Percentiles rank a stretch among this genome's conserved stretches.
Conservation (phyloP, 441 rosid species). For the Bocquillonia castaneifolia region DNA sequence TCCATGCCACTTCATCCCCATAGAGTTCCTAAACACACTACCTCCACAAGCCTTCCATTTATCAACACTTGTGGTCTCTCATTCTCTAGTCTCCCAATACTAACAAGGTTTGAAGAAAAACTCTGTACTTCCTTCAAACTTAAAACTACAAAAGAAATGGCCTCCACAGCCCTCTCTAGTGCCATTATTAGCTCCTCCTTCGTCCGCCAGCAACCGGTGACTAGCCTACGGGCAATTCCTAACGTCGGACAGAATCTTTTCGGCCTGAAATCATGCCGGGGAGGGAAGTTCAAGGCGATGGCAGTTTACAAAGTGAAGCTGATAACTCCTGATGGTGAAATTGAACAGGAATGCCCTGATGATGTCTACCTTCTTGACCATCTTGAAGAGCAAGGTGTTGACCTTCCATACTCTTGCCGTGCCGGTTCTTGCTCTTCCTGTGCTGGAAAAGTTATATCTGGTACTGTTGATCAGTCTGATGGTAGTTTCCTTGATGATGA, state of each 20-base stretch:
- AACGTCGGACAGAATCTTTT: slow-evolving; percentile 43
- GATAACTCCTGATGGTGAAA: slow-evolving; percentile 60
- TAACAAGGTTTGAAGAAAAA: neutral
- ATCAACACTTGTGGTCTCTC: slow-evolving; percentile 1
- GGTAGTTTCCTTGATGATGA: slow-evolving; percentile 79
- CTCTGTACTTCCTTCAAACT: too few relatives aligned
- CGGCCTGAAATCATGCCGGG: slow-evolving; percentile 50
- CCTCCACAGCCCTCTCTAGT: slow-evolving; percentile 55
- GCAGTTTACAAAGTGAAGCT: slow-evolving; percentile 71
- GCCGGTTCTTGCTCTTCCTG: slow-evolving; percentile 93
- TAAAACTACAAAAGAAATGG: slow-evolving; percentile 40
- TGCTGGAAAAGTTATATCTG: slow-evolving; percentile 54
- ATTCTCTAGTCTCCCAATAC: neutral
- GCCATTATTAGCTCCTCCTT: slow-evolving; percentile 62
- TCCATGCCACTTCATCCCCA: slow-evolving; percentile 19
- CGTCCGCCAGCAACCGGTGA: slow-evolving; percentile 39
- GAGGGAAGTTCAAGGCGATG: slow-evolving; percentile 57
- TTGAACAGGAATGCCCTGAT: slow-evolving; percentile 45
- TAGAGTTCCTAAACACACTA: slow-evolving; percentile 17
- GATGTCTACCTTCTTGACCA: slow-evolving; percentile 63
- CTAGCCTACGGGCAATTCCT: slow-evolving; percentile 49
- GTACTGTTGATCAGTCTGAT: slow-evolving; percentile 70
- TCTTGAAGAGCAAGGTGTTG: slow-evolving; percentile 62
- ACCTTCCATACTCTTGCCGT: slow-evolving; percentile 90
- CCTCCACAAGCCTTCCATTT: slow-evolving; percentile 14